These are phyloP conservation scores for Xylaria flabelliformis DNA, from an alignment of 495 filamentous ascomycete genomes.

Conservation along the genomic window DNA sequence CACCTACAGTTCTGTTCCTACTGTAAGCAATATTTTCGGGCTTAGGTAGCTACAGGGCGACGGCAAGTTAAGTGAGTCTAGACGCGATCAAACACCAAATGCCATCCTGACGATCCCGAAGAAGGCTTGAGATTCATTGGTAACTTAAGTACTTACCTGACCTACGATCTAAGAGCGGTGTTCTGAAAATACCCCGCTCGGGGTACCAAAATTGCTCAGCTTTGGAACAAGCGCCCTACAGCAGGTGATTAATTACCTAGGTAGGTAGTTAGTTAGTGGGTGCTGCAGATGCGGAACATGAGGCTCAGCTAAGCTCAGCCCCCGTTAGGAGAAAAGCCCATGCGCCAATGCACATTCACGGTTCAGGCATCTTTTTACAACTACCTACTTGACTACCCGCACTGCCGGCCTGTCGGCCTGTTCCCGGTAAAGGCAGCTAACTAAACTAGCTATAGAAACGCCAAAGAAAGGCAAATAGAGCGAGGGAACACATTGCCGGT, in stretches of 20 bases:
- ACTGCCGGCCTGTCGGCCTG: neutral
- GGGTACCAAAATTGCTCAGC: neutral
- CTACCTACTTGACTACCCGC: neutral
- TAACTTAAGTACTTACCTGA: neutral
- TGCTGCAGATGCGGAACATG: neutral
- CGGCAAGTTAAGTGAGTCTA: neutral
- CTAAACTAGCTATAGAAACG: neutral
- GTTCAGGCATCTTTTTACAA: neutral
- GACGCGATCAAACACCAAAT: neutral
- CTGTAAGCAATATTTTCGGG: neutral
- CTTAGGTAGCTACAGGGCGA: neutral
- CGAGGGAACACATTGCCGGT: neutral
- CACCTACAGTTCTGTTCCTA: neutral
- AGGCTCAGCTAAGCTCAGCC: conserved; percentile 20
- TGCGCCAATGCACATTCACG: neutral
- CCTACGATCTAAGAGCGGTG: neutral
- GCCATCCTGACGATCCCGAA: neutral
- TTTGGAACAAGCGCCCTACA: neutral
- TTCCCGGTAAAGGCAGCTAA: neutral
- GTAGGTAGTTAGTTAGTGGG: neutral
- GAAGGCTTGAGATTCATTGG: neutral
- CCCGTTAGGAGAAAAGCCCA: neutral
- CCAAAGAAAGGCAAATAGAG: neutral
- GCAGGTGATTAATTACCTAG: too few species aligned
- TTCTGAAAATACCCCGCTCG: conserved; percentile 10